phyloP scores from a whole-genome alignment of 495 filamentous ascomycete species.

The Glutinoglossum americanum region DNA sequence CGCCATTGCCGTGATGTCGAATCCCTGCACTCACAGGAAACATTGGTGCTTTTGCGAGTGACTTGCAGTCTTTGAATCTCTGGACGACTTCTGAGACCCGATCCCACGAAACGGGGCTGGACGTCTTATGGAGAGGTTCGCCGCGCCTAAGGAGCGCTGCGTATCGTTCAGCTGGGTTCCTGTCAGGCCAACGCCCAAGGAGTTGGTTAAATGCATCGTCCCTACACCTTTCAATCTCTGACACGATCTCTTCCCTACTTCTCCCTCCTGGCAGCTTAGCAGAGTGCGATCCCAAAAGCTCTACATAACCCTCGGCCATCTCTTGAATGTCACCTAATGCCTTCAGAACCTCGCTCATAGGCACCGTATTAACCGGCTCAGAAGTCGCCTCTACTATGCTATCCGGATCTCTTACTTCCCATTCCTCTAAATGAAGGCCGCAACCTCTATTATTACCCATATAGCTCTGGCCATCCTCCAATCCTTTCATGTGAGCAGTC shows the following conservation, averaged over 20 bases:
- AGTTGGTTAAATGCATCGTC: neutral
- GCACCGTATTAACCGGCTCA: neutral
- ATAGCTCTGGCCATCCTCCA: neutral
- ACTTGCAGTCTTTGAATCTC: neutral
- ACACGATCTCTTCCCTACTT: neutral
- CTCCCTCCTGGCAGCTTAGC: neutral
- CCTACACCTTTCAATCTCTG: neutral
- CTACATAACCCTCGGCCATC: neutral
- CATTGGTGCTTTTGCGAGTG: neutral
- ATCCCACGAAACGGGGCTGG: neutral
- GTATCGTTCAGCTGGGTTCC: neutral
- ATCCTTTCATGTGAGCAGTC: neutral
- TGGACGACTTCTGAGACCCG: neutral
- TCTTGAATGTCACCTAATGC: neutral
- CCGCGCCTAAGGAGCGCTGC: neutral
- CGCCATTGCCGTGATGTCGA: neutral
- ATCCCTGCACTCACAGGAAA: neutral
- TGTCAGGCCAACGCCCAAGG: neutral
- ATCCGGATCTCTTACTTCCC: neutral
- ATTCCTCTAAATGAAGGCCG: neutral
- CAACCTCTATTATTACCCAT: neutral
- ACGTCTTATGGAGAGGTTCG: neutral
- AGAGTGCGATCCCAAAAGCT: neutral
- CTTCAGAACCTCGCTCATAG: neutral
- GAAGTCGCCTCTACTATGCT: neutral